Conservation (phyloP, 495 filamentous ascomycete species). For the Cudoniella acicularis region DNA sequence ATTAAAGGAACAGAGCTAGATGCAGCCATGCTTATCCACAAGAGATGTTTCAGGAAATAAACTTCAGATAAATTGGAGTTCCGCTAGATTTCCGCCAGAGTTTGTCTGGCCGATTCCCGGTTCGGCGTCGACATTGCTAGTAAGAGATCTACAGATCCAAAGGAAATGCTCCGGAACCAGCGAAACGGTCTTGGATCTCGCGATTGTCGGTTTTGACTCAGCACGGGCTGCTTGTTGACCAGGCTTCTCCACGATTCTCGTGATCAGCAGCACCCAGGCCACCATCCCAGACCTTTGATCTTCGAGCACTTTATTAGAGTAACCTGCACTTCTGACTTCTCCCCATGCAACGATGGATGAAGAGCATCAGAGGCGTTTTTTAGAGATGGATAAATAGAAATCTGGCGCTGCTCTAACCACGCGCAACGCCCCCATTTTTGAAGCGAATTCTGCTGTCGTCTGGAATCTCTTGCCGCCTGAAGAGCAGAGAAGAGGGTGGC, state of each 20-base stretch:
- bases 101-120: background rate
- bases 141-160: background rate
- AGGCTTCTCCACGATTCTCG: background rate
- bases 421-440: background rate
- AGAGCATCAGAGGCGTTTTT: background rate
- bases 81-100: background rate
- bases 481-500: background rate
- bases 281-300: background rate
- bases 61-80: slow-evolving; percentile 11
- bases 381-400: background rate
- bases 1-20: background rate
- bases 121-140: too few species aligned
- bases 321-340: background rate
- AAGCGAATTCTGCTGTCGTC: background rate
- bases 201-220: background rate
- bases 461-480: background rate
- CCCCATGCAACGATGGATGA: background rate
- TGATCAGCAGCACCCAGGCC: background rate
- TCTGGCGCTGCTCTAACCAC: background rate
- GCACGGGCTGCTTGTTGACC: slow-evolving; percentile 10
- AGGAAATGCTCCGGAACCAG: background rate
- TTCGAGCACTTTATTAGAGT: background rate
- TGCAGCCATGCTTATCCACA: slow-evolving; percentile 13
- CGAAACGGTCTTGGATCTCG: background rate
- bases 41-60: slow-evolving; percentile 17